Percentiles rank a stretch among this genome's conserved stretches.
phyloP scores from a whole-genome alignment of 805 yeast species.

The Wilhelminamyces savonicus region DNA sequence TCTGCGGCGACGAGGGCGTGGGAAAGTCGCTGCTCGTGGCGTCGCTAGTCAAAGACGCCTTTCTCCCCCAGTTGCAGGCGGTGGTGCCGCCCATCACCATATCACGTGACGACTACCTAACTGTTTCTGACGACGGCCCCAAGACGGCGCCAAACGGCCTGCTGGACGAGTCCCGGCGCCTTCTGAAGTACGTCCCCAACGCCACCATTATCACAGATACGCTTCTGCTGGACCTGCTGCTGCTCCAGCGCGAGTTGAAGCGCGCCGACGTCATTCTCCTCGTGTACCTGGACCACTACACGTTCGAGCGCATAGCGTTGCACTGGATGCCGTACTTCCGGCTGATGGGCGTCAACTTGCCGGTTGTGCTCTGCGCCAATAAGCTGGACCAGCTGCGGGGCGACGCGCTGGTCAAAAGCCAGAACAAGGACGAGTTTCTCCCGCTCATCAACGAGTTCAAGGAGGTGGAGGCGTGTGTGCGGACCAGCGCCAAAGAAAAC shows the following conservation, averaged over 20 bases:
- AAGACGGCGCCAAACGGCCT: neutral
- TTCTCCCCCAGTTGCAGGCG: slow-evolving; percentile 61
- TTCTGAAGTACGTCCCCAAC: slow-evolving; percentile 29
- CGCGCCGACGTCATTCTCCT: slow-evolving; percentile 89
- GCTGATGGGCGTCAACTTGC: slow-evolving; percentile 88
- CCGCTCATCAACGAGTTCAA: slow-evolving; percentile 86
- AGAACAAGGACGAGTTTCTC: slow-evolving; percentile 68
- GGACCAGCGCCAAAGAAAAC: slow-evolving; percentile 81
- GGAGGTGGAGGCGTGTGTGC: slow-evolving; percentile 87
- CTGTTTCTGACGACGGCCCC: slow-evolving; percentile 19
- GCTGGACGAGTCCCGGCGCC: neutral
- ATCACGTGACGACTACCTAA: slow-evolving; percentile 58
- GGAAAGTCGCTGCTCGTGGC: slow-evolving; percentile 80
- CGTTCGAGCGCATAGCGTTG: slow-evolving; percentile 84
- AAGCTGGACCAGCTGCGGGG: slow-evolving; percentile 49
- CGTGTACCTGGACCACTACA: slow-evolving; percentile 90
- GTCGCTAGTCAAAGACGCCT: slow-evolving; percentile 74
- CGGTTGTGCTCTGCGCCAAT: slow-evolving; percentile 87
- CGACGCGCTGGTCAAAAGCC: slow-evolving; percentile 40
- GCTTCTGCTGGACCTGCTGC: slow-evolving; percentile 52
- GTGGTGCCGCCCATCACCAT: slow-evolving; percentile 80
- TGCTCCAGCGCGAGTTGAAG: slow-evolving; percentile 67
- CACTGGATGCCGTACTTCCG: slow-evolving; percentile 95
- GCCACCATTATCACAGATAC: slow-evolving; percentile 80
- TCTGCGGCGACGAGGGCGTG: slow-evolving; percentile 92